Base-by-base conservation (phyloP, 148 eudicot species). In the Rhododendron williamsianum region DNA sequence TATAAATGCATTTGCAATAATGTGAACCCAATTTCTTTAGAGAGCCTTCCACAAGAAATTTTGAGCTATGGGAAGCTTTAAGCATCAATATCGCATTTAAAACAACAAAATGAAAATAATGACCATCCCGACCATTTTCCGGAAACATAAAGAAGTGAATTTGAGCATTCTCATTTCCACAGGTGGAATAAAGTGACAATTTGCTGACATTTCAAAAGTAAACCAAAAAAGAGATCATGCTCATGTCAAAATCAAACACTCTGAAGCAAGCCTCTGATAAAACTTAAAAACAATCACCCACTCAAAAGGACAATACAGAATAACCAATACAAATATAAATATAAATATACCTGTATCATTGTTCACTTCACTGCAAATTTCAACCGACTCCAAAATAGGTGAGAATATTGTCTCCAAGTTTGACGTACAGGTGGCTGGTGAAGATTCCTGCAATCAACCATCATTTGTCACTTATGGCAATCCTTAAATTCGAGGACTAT, bases 371-470 rank as follows among this genome's bases (percentile, higher is more conserved):
- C 76, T 81, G 33, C 69, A 87, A 86, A 56, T 84, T 78, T 88
- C 92, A 82, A 82, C 84, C 43, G 93, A 88, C 85, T 90, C 89
- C 82, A 78, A 80, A n/a, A 85, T 58, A 19, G 95, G 98, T 25
- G 96, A 94, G 90, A 95, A 94, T 77, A 96, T 92, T 63, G 95
- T 91, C 88, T 91, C 98, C 48, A 85, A 76, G 86, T 89, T 92
- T 84, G 94, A 81, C 3, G 90, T 65, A 89, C 91, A 91, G 54
- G 92, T 91, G 84, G 86, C 87, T 82, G 83, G 38, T 38, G 88
- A 85, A 65, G 88, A 85, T 74, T 93, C 98, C 98, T 95, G 91
- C 85, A 91, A 77, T 49, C 63, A 69, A 49, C 77, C 16, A 56
- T 72, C 41, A 71, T 10, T 45, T 78, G 30, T 83, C n/a, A 79